Conservation (phyloP, 2,329 filamentous ascomycete species). For the Fusarium sp. region DNA sequence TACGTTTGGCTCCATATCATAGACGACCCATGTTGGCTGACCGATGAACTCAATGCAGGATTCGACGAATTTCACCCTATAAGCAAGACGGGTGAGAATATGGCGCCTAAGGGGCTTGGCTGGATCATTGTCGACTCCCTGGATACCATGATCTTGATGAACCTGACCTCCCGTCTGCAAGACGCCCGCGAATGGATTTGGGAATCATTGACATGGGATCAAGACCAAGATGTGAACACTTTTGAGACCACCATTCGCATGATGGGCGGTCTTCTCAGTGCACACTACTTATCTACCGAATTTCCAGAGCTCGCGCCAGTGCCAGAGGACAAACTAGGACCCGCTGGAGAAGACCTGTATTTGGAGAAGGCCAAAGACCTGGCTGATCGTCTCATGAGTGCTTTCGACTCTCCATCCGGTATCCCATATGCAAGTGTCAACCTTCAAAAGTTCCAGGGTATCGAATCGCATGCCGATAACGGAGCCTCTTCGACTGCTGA, state of each 20-base stretch:
- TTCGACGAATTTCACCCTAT: constrained; percentile 89
- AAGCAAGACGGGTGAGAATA: constrained; percentile 80
- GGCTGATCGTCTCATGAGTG: constrained; percentile 85
- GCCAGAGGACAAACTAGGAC: constrained; percentile 75
- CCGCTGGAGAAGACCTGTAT: constrained; percentile 87
- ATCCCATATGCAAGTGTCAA: constrained; percentile 93
- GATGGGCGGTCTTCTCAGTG: constrained; percentile 91
- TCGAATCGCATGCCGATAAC: constrained; percentile 83
- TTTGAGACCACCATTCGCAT: constrained; percentile 99
- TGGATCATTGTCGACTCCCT: constrained; percentile 98
- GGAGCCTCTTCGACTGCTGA: constrained; percentile 96
- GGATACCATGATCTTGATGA: constrained; percentile 99
- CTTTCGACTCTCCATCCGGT: constrained; percentile 88
- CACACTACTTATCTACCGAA: constrained; percentile 90
- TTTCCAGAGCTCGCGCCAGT: constrained; percentile 84
- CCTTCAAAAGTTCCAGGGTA: constrained; percentile 78
- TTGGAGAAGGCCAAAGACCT: constrained; percentile 95
- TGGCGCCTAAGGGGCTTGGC: constrained; percentile 89
- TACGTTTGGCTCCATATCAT: constrained; percentile 57
- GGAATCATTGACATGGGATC: constrained; percentile 83
- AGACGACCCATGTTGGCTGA: constrained; percentile 42
- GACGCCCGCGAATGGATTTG: constrained; percentile 92
- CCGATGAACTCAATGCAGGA: constrained; percentile 57
- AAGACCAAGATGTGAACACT: constrained; percentile 94
- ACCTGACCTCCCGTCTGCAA: constrained; percentile 84